Base-by-base conservation (phyloP, 148 eudicot species). In the Nepenthes mirabilis region DNA sequence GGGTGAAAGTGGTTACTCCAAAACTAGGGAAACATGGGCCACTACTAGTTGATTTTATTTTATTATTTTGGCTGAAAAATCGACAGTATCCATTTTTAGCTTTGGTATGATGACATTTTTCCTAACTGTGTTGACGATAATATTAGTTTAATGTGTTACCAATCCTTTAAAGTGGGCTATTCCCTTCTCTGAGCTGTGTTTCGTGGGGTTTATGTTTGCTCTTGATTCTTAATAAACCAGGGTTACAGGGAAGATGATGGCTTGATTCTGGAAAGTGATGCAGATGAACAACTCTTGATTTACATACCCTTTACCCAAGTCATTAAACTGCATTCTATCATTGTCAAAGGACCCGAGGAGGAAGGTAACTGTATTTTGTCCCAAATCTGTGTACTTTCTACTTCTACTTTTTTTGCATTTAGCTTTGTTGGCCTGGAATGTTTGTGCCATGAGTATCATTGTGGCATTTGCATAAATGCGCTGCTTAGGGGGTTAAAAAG, bases 181-280 rank as follows among this genome's bases (percentile, higher is more conserved):
- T 52, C 37, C 34, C 34, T 54, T 14, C 9, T 53, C 37, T 52
- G 9, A n/a, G 23, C 2, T 36, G 34, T 2, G 4, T 32, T 6
- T 1, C 33, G 13, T 58, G 14, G 32, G 23, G 32, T 58, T n/a
- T 36, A 40, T n/a, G 9, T 36, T 54, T 37, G 37, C 53, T 6
- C 11, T 47, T 57, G 35, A 14, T 11, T 70, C 36, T 50, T 74
- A 2, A 57, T 76, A 63, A 55, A 64, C 43, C 75, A 93, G 98
- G 98, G 95, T 59, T 93, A 93, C 66, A 80, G 98, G 62, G 98
- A 93, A 79, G 98, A 93, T 73, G 96, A 88, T 57, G 95, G 96
- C 35, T 76, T 93, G 74, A 68, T 68, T 60, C 67, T 93, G 54
- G 89, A 88, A 77, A 93, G 98, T 79, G 98, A 93, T 77, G 96